Evolutionary conservation across 768 basidiomycete genomes (phyloP), one percentile per base, ranked within the genome.

Genomic region (Hygrocybe coccinea): DNA sequence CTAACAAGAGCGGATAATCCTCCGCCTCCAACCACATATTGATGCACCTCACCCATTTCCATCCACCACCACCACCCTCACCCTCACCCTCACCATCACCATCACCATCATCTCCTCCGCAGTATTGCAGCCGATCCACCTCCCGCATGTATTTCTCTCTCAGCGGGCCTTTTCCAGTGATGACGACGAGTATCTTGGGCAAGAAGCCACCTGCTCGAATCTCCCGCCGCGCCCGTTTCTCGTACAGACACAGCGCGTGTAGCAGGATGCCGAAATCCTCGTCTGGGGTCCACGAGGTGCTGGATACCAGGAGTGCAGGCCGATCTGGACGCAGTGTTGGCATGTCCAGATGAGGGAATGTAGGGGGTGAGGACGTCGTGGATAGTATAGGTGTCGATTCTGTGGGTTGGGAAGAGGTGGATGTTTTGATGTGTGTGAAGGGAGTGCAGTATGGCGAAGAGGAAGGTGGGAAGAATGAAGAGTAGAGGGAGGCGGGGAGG

Each of bases 241-340:
- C 86, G 66, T 97, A 98, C 14, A 71, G 39, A 12, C 72, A 67
- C 37, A 99, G 74, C 2, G 93, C 92, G 17, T 82, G 77, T 19
- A 97, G 69, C 15, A 99, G 81, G 50, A 97, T 80, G 8, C 79
- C 73, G 60, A 99, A 97, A 67, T 98, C 94, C 68, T 99, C 97
- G 64, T 99, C 97, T 5, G 91, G 83, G 1, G 97, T 98, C 95
- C 95, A 98, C 14, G 90, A 93, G 1, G 97, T 99, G 60, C 91
- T 91, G 21, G 90, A 92, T 24, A 99, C 85, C 15, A 97, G 60
- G 1, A 98, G 73, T 1, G 92, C 94, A 3, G 93, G 91, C 55
- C 95, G 77, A 59, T 92, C 89, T 1, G 72, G 62, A 34, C 90
- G 80, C 22, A 83, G 69, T n/a, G 64, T 64, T 4, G 87, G 83